Conservation (phyloP, 176 grass and related monocot genomes). For the Triticum monococcum region DNA sequence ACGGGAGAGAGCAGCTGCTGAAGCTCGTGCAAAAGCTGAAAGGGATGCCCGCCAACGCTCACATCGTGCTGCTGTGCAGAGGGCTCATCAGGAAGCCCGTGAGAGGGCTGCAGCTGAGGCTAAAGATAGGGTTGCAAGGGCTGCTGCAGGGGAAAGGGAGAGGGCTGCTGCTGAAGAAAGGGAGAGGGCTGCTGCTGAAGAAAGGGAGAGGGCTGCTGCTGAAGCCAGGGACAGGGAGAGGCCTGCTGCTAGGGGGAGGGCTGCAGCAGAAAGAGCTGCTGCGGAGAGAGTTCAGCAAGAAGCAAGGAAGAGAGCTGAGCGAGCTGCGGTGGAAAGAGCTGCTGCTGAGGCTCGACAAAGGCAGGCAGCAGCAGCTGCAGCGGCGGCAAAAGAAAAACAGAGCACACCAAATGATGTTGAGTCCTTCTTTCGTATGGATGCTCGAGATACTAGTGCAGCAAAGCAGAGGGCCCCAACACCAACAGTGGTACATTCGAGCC, state of each 20-base stretch:
- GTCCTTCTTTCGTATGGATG: slow-evolving; percentile 60
- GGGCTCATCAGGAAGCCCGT: slow-evolving; percentile 58
- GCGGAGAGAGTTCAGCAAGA: slow-evolving; percentile 58
- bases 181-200: slow-evolving; percentile 52
- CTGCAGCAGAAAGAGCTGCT: slow-evolving; percentile 51
- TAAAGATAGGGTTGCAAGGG: slow-evolving; percentile 58
- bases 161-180: slow-evolving; percentile 41
- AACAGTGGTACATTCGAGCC: slow-evolving; percentile 43
- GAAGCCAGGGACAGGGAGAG: slow-evolving; percentile 67
- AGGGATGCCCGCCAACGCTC: slow-evolving; percentile 51
- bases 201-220: slow-evolving; percentile 51
- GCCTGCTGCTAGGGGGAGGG: slow-evolving; percentile 46
- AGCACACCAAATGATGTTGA: slow-evolving; percentile 76
- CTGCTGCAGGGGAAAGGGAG: slow-evolving; percentile 41
- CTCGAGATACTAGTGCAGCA: slow-evolving; percentile 62
- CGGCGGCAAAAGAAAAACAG: slow-evolving; percentile 62
- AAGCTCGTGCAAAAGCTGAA: slow-evolving; percentile 70
- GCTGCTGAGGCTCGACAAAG: slow-evolving; percentile 65
- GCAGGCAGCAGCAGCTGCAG: slow-evolving; percentile 52
- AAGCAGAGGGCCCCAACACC: slow-evolving; percentile 54
- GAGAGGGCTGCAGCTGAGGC: slow-evolving; percentile 55
- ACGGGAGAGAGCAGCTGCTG: slow-evolving; percentile 61
- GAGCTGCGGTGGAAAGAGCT: slow-evolving; percentile 69
- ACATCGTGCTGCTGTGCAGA: slow-evolving; percentile 71
- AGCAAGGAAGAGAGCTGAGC: slow-evolving; percentile 65